Conservation (phyloP, 2,329 filamentous ascomycete species). For the Arachnopeziza araneosa region DNA sequence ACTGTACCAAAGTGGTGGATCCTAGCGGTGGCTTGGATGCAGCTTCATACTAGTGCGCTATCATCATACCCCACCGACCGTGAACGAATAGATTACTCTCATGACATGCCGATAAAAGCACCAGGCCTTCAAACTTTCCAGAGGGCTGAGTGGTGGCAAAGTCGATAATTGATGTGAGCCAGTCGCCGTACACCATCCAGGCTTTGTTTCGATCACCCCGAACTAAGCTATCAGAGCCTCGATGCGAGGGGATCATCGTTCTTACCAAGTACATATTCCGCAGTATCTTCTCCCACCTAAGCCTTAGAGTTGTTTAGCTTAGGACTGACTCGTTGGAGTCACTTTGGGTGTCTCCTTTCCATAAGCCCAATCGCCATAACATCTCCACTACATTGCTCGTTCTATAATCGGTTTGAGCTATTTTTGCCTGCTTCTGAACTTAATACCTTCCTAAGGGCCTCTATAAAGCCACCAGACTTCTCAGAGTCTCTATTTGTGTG, state of each 20-base stretch:
- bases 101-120: neutral
- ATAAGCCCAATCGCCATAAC: no score
- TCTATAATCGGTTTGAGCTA: no score
- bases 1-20: neutral
- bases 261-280: neutral
- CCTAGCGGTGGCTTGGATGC: neutral
- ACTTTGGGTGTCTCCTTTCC: no score
- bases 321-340: no score
- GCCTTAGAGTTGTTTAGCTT: neutral
- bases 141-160: neutral
- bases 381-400: no score
- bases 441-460: no score
- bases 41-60: neutral
- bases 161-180: slow-evolving; percentile 1
- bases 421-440: no score
- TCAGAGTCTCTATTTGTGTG: no score
- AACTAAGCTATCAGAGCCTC: neutral
- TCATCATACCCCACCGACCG: neutral
- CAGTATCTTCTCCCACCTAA: neutral
- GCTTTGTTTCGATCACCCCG: neutral
- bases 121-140: neutral
- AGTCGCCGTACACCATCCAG: slow-evolving; percentile 1
- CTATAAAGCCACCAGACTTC: no score
- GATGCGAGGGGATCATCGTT: neutral
- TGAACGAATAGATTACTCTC: neutral